Evolutionary conservation across 768 basidiomycete species (phyloP), one percentile per base, ranked within the genome.

Genomic region (Boletus coccyginus): DNA sequence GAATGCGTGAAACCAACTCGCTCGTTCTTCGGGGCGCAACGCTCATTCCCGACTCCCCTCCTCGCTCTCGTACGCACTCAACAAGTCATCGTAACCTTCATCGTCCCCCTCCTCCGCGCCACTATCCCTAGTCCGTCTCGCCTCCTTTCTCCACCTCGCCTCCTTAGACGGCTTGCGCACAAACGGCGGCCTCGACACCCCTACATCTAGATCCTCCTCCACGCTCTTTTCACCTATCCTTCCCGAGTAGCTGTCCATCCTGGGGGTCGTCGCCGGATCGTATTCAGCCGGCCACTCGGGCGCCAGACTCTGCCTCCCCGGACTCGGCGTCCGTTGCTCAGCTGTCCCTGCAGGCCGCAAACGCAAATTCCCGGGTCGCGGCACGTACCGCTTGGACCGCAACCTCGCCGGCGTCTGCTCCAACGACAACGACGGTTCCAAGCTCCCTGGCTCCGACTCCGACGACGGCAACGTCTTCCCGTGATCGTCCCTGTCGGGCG

Each of bases 21-120:
- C 10, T 6, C 13, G 6, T 7, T 27, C 17, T 14, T 13, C 12
- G 13, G 21, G 14, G 33, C 33, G 5, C n/a, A 44, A 38, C n/a
- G 32, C 48, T 64, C 64, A 72, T 48, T 68, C 63, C n/a, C 46
- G 66, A 36, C 67, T 66, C 32, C 75, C 77, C 50, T 85, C 86
- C 65, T 90, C 88, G 64, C 89, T 90, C 73, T 91, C 89, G 63
- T 92, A 92, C 19, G 89, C 89, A 66, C 86, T 90, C 56, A 92
- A 70, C 52, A 92, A 66, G 13, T 90, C 90, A 61, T 86, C 88
- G 52, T 90, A 90, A 5, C 87, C 82, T 52, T 80, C 78, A 61
- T 91, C 90, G 56, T 90, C 89, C 5, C 90, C 88, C 56, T 90
- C 88, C 51, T 87, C 86, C 0, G 86, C 88, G 21, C 78, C 82